Base-by-base conservation (phyloP, 305 asterid species). In the Lippia alba region DNA sequence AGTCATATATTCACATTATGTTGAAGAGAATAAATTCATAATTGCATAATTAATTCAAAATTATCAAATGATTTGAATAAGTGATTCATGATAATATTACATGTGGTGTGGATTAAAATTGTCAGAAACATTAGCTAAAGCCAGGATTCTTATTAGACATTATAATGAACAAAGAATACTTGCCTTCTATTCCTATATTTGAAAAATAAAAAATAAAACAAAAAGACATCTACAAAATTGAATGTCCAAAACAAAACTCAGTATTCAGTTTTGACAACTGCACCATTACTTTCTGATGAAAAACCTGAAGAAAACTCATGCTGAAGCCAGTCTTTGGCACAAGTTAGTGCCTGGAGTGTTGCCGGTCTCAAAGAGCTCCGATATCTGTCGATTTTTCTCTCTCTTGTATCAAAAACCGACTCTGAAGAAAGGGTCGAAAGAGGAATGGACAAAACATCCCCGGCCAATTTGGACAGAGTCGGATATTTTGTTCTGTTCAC, bases 301-400 rank as follows among this genome's bases (percentile, higher is more conserved):
- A 36, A 44, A 20, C 71, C 67, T 18, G 36, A 56, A 41, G 71
- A 64, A 58, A 81, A 60, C 40, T 73, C 78, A 64, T 81, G 76
- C 61, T 66, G 84, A 49, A 91, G 84, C 98, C 97, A 91, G 72
- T 94, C 97, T 78, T 87, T 89, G 0, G 92, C 70, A 75, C 96
- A 94, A 18, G 88, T 51, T 24, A 91, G 71, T 17, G 97, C 96
- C 82, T 94, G 84, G 1, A 91, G 46, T 2, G 82, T 85, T 4
- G 62, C 17, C 0, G 90, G 86, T 54, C 71, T 80, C 73, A 91
- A 74, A 0, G 85, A 79, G 67, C 93, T 83, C 8, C 77, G 76
- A 44, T 69, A 39, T 40, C 77, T 55, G 58, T 83, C 94, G 74
- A 91, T 45, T 82, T 77, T 78, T 66, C 83, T 80, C 48, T 58